Evolutionary conservation across 1,284 basidiomycete species (phyloP), one percentile per base, ranked within the genome.

Genomic region (Laetiporus sulphureus): DNA sequence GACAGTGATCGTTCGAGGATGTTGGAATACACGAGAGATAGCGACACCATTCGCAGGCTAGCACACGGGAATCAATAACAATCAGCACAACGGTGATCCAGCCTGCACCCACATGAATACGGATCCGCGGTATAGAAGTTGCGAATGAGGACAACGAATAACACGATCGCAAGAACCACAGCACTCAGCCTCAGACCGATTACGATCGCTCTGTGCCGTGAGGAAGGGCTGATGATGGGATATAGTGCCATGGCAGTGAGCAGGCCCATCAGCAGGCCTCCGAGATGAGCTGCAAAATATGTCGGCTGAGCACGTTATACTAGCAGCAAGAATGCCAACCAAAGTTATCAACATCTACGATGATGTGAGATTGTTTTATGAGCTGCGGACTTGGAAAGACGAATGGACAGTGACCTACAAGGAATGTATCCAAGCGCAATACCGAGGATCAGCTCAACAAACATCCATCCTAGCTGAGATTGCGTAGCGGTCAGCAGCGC

Each of bases 41-140:
- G 40, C 91, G 77, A 59, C 95, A 98, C 64, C 93, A 90, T 36
- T 79, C 72, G 60, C 94, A 97, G 16, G 91, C 90, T 76, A 46
- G 39, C n/a, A n/a, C n/a, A n/a, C n/a, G n/a, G n/a, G n/a, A n/a
- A n/a, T n/a, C n/a, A n/a, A n/a, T n/a, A n/a, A n/a, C n/a, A n/a
- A n/a, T n/a, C n/a, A n/a, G n/a, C n/a, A n/a, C n/a, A n/a, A n/a
- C n/a, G n/a, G n/a, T n/a, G 25, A 8, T 27, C 13, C 25, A 7
- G 25, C 7, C 8, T 8, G 25, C 25, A 64, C 74, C 16, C 57
- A 85, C 86, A 83, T 34, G 81, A 79, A 56, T 83, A 85, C 13
- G 89, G 89, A 56, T 91, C 75, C 30, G 78, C 79, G 2, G 78
- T 91, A 59, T 94, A 96, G 62, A 98, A 97, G 63, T 98, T 97